phyloP scores from a whole-genome alignment of 139 green algal species.

The Mesotaenium endlicherianum region DNA sequence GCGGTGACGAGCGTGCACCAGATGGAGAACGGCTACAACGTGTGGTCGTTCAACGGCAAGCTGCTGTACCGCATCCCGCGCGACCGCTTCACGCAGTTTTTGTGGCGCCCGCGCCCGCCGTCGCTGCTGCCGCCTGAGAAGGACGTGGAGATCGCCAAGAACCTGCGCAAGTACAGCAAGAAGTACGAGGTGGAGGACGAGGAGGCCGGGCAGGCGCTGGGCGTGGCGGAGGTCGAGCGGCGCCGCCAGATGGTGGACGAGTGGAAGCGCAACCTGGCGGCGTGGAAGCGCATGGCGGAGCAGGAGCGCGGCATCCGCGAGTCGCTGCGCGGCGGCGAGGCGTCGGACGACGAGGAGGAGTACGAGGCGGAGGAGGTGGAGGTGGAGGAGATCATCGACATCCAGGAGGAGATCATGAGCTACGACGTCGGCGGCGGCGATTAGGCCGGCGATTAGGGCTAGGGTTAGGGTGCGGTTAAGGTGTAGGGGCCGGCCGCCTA shows the following conservation, averaged over 20 bases:
- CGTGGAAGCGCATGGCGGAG: conserved; percentile 13
- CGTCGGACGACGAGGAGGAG: conserved; percentile 49
- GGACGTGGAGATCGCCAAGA: conserved; percentile 86
- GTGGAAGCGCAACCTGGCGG: conserved; percentile 62
- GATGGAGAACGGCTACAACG: conserved; percentile 96
- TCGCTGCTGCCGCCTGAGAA: conserved; percentile 80
- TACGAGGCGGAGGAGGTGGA: conserved; percentile 53
- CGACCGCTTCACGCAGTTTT: conserved; percentile 88
- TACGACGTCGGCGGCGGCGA: no score
- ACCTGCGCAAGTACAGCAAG: conserved; percentile 90
- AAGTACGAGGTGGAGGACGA: conserved; percentile 92
- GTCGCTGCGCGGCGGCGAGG: not conserved
- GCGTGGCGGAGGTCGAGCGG: conserved; percentile 68
- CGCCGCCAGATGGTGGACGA: conserved; percentile 66
- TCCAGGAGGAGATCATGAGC: conserved; percentile 49
- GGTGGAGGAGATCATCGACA: conserved; percentile 55
- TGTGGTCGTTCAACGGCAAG: conserved; percentile 90
- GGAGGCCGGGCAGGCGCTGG: conserved; percentile 65
- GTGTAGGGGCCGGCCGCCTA: no score
- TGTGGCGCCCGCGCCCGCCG: conserved; percentile 87
- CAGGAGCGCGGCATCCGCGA: conserved; percentile 28
- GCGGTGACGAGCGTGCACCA: conserved; percentile 80
- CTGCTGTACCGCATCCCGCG: conserved; percentile 74
- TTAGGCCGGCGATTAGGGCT: no score
- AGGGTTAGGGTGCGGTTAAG: not conserved